A percentile compares a stretch with the other conserved stretches of the same genome.
phyloP scores from a whole-genome alignment of 306 rosid species.

The Ziziphus jujuba region DNA sequence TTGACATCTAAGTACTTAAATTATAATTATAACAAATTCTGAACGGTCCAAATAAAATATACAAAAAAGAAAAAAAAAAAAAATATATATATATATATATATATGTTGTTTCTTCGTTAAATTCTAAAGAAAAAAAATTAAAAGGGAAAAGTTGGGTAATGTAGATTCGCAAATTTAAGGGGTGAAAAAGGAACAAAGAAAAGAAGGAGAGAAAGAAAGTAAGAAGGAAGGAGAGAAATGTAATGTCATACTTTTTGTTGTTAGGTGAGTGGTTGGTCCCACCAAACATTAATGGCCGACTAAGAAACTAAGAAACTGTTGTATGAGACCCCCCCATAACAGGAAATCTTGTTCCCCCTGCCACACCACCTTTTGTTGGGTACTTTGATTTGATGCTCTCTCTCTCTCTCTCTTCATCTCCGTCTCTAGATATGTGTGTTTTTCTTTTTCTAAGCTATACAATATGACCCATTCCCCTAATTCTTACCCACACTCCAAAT shows the following conservation, averaged over 20 bases:
- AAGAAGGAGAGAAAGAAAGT: background rate
- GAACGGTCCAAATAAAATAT: conserved; percentile 14
- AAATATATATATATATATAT: too few species aligned
- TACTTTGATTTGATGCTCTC: conserved; percentile 26
- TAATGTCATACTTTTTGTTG: conserved; percentile 42
- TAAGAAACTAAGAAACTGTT: conserved; percentile 39
- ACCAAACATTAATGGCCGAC: conserved; percentile 58
- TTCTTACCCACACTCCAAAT: background rate
- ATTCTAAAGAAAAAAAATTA: background rate
- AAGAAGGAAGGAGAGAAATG: background rate
- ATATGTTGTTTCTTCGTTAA: too few species aligned
- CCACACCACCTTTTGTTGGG: conserved; percentile 36
- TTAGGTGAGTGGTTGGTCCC: conserved; percentile 66
- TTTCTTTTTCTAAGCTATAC: too few species aligned
- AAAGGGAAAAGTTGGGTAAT: background rate
- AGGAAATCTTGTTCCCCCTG: conserved; percentile 56
- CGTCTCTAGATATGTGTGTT: too few species aligned
- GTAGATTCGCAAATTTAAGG: background rate
- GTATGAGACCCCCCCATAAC: conserved; percentile 52
- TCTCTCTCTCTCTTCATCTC: conserved; percentile 23
- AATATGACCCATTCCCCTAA: too few species aligned
- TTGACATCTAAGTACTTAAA: too few species aligned
- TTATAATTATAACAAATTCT: too few species aligned
- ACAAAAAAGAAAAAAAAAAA: conserved; percentile 17
- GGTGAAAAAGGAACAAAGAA: background rate